phyloP scores from a whole-genome alignment of 371 early-diverging fungal genomes.

The Mucor irregularis region DNA sequence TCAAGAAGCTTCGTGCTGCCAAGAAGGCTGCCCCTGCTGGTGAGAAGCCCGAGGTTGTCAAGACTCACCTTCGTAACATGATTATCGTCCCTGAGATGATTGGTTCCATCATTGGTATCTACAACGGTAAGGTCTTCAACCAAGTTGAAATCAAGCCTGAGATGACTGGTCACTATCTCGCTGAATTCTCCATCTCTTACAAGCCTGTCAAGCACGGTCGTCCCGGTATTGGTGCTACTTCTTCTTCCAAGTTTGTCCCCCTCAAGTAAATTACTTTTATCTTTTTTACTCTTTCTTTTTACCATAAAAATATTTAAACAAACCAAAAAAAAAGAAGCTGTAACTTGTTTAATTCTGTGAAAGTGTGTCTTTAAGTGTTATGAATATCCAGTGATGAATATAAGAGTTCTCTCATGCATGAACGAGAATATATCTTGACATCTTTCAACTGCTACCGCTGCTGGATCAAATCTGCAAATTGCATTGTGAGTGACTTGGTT shows the following conservation, averaged over 20 bases:
- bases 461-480: too few species aligned
- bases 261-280: slow-evolving; percentile 20
- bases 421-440: too few species aligned
- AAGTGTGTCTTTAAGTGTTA: too few species aligned
- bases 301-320: not conserved
- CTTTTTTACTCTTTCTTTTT: not conserved
- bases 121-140: slow-evolving; percentile 99
- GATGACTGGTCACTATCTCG: slow-evolving; percentile 99
- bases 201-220: slow-evolving; percentile 99
- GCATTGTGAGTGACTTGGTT: too few species aligned
- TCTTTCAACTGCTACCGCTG: too few species aligned
- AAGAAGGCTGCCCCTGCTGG: slow-evolving; percentile 82
- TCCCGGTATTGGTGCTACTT: slow-evolving; percentile 99
- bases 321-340: not conserved
- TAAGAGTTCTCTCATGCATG: too few species aligned
- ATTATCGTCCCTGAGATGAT: slow-evolving; percentile 99
- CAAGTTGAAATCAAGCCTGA: slow-evolving; percentile 99
- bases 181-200: slow-evolving; percentile 94
- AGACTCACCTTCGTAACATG: slow-evolving; percentile 99
- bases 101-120: slow-evolving; percentile 97
- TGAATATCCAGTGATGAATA: too few species aligned
- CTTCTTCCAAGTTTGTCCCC: slow-evolving; percentile 66
- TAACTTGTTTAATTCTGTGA: too few species aligned
- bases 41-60: slow-evolving; percentile 79
- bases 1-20: slow-evolving; percentile 95